A percentile compares a stretch with the other conserved stretches of the same genome.
Evolutionary conservation across 164 flowering plant genomes (phyloP).

Genomic region (Litsea cubeba): DNA sequence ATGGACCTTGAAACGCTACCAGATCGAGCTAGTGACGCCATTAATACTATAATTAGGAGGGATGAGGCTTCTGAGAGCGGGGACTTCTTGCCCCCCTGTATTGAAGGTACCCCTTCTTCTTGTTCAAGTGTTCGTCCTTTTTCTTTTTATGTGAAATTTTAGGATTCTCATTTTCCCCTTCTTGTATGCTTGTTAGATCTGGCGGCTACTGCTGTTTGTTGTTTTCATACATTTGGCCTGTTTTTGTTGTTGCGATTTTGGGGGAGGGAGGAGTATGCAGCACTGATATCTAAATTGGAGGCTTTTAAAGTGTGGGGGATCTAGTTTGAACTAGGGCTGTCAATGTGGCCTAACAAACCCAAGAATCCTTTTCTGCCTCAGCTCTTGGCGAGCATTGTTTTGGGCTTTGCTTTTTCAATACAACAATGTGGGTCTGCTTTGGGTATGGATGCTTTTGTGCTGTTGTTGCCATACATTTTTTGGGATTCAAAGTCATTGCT

Average conservation of each 20-base stretch:
- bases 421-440: not conserved
- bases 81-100: constrained; percentile 80
- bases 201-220: too few species aligned
- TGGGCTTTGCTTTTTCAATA: not conserved
- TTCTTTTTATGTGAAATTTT: not conserved
- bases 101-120: constrained; percentile 61
- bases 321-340: too few species aligned
- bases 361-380: too few species aligned
- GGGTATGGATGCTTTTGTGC: not conserved
- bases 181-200: too few species aligned
- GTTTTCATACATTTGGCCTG: not conserved
- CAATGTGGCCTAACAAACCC: too few species aligned
- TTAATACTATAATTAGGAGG: constrained; percentile 74
- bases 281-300: too few species aligned
- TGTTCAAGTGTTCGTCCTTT: not conserved
- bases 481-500: too few species aligned
- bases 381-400: not conserved
- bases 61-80: constrained; percentile 80
- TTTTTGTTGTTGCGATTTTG: not conserved
- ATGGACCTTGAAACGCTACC: constrained; percentile 64
- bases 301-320: too few species aligned
- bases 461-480: too few species aligned
- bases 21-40: constrained; percentile 78
- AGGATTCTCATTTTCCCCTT: too few species aligned
- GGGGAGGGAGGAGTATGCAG: too few species aligned